These are phyloP conservation scores for Seiridium cupressi DNA, from an alignment of 2,329 filamentous ascomycete species.

Conservation along the genomic window DNA sequence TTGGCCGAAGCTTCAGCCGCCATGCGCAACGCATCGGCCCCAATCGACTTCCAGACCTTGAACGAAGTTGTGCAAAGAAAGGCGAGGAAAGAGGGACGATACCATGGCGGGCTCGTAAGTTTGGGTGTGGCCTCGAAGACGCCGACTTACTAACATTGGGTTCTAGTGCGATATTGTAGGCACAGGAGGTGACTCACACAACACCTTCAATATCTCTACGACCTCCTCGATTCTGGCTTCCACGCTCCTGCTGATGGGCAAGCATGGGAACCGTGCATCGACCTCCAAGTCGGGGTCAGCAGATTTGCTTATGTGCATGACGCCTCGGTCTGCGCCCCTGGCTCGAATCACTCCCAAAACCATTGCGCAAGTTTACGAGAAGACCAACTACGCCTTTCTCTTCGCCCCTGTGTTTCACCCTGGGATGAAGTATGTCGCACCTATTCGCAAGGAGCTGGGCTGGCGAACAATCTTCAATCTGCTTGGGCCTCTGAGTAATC, in stretches of 20 bases:
- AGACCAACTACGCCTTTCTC: conserved; percentile 90
- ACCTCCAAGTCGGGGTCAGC: conserved; percentile 95
- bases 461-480: conserved; percentile 98
- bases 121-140: background rate
- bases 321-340: conserved; percentile 71
- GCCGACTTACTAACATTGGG: background rate
- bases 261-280: conserved; percentile 94
- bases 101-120: conserved; percentile 79
- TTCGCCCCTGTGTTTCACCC: conserved; percentile 97
- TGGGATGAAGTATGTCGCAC: conserved; percentile 85
- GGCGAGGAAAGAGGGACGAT: conserved; percentile 67
- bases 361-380: conserved; percentile 69
- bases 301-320: conserved; percentile 78
- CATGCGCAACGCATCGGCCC: conserved; percentile 79
- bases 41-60: conserved; percentile 65
- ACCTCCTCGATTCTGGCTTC: conserved; percentile 91
- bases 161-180: conserved; percentile 85
- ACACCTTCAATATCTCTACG: conserved; percentile 98
- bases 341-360: conserved; percentile 70
- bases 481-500: conserved; percentile 88
- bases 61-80: conserved; percentile 57
- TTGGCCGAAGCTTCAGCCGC: conserved; percentile 79
- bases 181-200: conserved; percentile 92
- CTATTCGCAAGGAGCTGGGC: conserved; percentile 82
- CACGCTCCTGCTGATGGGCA: conserved; percentile 79